A percentile compares a stretch with the other conserved stretches of the same genome.
Evolutionary conservation across 257 asterid species (phyloP).

Genomic region (Solanum chmielewskii): DNA sequence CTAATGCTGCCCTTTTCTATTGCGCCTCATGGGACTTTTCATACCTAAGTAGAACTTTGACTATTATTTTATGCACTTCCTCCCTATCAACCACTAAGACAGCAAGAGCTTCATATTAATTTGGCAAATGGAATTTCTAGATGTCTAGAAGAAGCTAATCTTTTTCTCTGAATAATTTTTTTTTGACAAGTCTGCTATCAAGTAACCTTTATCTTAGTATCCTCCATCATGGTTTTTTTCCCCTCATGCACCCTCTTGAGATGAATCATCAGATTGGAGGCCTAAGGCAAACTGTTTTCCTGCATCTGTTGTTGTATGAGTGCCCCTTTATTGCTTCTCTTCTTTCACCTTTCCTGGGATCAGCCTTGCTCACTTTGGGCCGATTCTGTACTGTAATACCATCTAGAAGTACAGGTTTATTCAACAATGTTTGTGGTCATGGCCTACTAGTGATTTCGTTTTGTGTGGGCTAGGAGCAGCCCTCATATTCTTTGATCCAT

Average conservation of each 20-base stretch:
- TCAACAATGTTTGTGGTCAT: background rate
- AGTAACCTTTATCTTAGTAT: background rate
- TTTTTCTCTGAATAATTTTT: background rate
- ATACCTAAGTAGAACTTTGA: background rate
- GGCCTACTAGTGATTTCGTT: background rate
- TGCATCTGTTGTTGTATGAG: background rate
- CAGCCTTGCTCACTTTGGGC: background rate
- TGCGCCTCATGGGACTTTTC: background rate
- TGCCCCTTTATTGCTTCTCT: background rate
- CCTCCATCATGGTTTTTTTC: background rate
- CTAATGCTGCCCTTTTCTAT: background rate
- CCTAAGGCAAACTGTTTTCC: background rate
- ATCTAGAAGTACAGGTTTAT: background rate
- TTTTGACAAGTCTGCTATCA: background rate
- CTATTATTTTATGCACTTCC: background rate
- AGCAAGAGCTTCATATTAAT: background rate
- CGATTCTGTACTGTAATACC: background rate
- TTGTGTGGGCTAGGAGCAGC: background rate
- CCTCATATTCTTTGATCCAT: background rate
- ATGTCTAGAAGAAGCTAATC: background rate
- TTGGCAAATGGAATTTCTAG: background rate
- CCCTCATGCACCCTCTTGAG: background rate
- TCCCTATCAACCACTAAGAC: background rate
- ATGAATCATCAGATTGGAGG: background rate
- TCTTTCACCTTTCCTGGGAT: background rate